These are phyloP conservation scores for Apiospora rasikravindrae DNA, from an alignment of 2,329 filamentous ascomycete genomes.

Conservation along the genomic window DNA sequence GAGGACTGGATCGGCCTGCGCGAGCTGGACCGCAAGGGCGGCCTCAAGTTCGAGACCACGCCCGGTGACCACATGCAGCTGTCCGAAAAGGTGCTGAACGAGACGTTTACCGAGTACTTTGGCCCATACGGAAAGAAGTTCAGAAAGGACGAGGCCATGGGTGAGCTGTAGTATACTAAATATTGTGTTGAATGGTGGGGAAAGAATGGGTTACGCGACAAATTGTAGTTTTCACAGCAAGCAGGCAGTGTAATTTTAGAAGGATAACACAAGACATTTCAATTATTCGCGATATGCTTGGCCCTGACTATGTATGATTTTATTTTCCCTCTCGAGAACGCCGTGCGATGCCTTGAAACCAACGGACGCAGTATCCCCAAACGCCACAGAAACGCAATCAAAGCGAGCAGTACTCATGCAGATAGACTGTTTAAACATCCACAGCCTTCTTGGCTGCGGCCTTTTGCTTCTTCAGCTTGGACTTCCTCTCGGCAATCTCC, in stretches of 20 bases:
- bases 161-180: slow-evolving; percentile 44
- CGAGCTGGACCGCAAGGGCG: slow-evolving; percentile 77
- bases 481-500: slow-evolving; percentile 65
- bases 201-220: background rate
- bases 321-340: slow-evolving; percentile 22
- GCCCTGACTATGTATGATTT: slow-evolving; percentile 17
- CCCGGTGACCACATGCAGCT: slow-evolving; percentile 87
- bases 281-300: slow-evolving; percentile 17
- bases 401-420: slow-evolving; percentile 7
- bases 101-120: slow-evolving; percentile 71
- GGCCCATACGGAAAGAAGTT: slow-evolving; percentile 55
- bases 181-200: background rate
- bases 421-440: slow-evolving; percentile 43
- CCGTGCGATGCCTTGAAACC: slow-evolving; percentile 23
- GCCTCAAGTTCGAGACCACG: slow-evolving; percentile 74
- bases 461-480: slow-evolving; percentile 64
- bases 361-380: slow-evolving; percentile 19
- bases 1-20: slow-evolving; percentile 94
- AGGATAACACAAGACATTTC: slow-evolving; percentile 15
- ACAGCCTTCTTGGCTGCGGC: slow-evolving; percentile 58
- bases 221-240: slow-evolving; percentile 13
- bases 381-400: slow-evolving; percentile 20
- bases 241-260: background rate
- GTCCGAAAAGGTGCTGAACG: slow-evolving; percentile 66
- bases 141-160: slow-evolving; percentile 33